These are phyloP conservation scores for Nakaseomyces kungkrabaensis DNA, from an alignment of 1,139 yeast genomes.

Conservation along the genomic window DNA sequence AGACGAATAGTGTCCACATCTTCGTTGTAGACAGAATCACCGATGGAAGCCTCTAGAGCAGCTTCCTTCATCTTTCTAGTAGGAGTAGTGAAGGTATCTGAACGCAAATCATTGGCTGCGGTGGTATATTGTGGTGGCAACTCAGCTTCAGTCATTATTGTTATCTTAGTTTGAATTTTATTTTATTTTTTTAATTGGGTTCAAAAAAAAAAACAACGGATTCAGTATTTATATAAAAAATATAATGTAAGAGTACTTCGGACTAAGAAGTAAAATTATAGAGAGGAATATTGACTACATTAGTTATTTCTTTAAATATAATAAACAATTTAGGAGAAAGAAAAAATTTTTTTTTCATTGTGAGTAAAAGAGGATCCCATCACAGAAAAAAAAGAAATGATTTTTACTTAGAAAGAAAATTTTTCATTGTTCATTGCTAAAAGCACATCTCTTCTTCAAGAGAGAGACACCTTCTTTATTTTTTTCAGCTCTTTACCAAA, in stretches of 20 bases:
- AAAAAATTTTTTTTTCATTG: not conserved
- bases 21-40: conserved; percentile 86
- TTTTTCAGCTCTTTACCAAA: too few relatives aligned
- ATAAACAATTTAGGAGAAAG: not conserved
- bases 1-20: conserved; percentile 59
- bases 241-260: not conserved
- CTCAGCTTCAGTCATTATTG: conserved; percentile 14
- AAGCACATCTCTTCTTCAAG: too few relatives aligned
- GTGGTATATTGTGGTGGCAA: conserved; percentile 28
- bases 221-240: too few relatives aligned
- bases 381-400: too few relatives aligned
- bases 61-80: conserved; percentile 65
- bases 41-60: conserved; percentile 51
- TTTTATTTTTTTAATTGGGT: not conserved
- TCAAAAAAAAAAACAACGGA: conserved; percentile 27
- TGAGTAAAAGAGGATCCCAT: too few relatives aligned
- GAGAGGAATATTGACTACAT: not conserved
- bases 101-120: conserved; percentile 53
- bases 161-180: not conserved
- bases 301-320: not conserved
- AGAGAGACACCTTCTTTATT: too few relatives aligned
- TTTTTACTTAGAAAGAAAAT: too few relatives aligned
- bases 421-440: too few relatives aligned
- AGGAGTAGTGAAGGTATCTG: conserved; percentile 93
- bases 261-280: not conserved